Conservation (phyloP, 192 early-diverging fungal species). For the Borealophlyctis nickersoniae region DNA sequence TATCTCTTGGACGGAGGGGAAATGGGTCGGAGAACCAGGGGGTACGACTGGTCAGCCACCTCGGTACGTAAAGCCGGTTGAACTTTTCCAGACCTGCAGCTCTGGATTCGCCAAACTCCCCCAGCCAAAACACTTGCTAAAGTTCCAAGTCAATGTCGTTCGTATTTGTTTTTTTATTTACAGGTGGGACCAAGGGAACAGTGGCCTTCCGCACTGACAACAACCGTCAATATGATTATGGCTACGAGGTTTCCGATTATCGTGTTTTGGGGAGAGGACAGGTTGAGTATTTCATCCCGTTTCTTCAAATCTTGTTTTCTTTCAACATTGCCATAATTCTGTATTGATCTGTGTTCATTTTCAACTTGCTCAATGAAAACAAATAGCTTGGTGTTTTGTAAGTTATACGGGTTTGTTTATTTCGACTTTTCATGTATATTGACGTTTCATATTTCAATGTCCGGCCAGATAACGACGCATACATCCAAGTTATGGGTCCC, state of each 20-base stretch:
- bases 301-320: too few relatives aligned
- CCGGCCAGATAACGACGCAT: constrained; percentile 12
- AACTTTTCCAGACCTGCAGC: too few relatives aligned
- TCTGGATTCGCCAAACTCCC: too few relatives aligned
- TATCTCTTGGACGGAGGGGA: constrained; percentile 8
- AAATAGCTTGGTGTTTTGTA: too few relatives aligned
- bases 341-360: too few relatives aligned
- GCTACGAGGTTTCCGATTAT: neutral
- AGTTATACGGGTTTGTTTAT: too few relatives aligned
- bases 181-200: constrained; percentile 1
- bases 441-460: neutral
- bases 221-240: constrained; percentile 9
- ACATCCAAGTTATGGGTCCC: constrained; percentile 17
- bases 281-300: too few relatives aligned
- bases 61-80: too few relatives aligned
- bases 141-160: too few relatives aligned
- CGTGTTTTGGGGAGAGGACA: constrained; percentile 15
- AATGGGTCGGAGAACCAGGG: constrained; percentile 1
- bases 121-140: too few relatives aligned
- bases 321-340: neutral
- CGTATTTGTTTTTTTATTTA: neutral
- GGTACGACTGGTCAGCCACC: constrained; percentile 11
- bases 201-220: constrained; percentile 5
- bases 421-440: too few relatives aligned
- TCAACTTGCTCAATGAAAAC: too few relatives aligned